A percentile compares a stretch with the other conserved stretches of the same genome.
Evolutionary conservation across 148 eudicot species (phyloP).

Genomic region (Fagopyrum esculentum): DNA sequence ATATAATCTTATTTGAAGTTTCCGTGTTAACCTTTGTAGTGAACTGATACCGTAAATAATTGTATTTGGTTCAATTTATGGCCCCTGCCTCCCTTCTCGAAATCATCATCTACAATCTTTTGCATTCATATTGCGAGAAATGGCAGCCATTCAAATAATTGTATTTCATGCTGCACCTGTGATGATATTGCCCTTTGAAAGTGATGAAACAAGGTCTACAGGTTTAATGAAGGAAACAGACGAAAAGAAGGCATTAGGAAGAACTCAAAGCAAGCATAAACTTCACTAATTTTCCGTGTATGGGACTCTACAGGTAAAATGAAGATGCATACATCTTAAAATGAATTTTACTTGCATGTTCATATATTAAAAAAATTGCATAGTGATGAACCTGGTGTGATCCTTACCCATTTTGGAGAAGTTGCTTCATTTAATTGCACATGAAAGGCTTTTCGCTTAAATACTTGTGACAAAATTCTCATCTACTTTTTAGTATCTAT

Average conservation of each 20-base stretch:
- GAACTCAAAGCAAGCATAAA: constrained; percentile 25
- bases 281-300: constrained; percentile 7
- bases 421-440: neutral
- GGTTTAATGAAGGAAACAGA: constrained; percentile 22
- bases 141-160: too few species aligned
- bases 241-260: constrained; percentile 8
- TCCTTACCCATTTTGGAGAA: neutral
- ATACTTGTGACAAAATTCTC: neutral
- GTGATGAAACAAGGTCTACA: constrained; percentile 26
- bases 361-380: neutral
- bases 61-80: neutral
- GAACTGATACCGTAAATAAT: neutral
- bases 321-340: neutral
- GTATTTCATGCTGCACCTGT: constrained; percentile 89
- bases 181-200: constrained; percentile 60
- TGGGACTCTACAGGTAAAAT: constrained; percentile 1
- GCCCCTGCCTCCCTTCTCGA: neutral
- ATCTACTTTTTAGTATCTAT: neutral
- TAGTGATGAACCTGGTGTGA: neutral
- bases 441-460: neutral
- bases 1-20: neutral
- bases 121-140: constrained; percentile 15
- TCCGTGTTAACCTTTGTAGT: neutral
- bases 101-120: neutral
- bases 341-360: neutral